phyloP scores from a whole-genome alignment of 2,329 filamentous ascomycete species.

The Fusarium sp. region DNA sequence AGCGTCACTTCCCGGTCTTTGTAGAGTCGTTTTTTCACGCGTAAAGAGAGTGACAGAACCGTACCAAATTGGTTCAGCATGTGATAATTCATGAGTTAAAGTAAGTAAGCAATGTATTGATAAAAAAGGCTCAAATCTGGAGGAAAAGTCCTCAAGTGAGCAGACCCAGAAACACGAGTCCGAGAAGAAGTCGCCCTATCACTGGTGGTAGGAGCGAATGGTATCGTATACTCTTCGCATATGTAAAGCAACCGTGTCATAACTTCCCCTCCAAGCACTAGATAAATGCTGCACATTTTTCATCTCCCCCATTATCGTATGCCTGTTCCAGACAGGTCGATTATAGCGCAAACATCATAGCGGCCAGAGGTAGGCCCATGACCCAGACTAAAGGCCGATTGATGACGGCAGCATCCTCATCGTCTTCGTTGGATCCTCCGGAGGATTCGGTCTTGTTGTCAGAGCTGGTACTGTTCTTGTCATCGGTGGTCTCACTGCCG shows the following conservation, averaged over 20 bases:
- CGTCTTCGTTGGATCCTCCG: slow-evolving; percentile 44
- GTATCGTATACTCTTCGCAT: slow-evolving; percentile 41
- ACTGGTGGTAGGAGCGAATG: slow-evolving; percentile 18
- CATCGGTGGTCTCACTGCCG: slow-evolving; percentile 46
- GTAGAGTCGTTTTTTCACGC: not conserved
- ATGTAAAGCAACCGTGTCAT: slow-evolving; percentile 31
- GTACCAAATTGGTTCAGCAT: not conserved
- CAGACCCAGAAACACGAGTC: slow-evolving; percentile 20
- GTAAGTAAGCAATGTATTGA: slow-evolving; percentile 31
- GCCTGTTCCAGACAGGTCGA: slow-evolving; percentile 5
- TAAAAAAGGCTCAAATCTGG: slow-evolving; percentile 23
- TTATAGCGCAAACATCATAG: slow-evolving; percentile 53
- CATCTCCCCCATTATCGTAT: slow-evolving; percentile 1
- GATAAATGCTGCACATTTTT: slow-evolving; percentile 36
- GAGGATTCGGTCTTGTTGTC: slow-evolving; percentile 36
- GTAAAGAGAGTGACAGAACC: not conserved
- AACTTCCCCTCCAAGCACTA: slow-evolving; percentile 23
- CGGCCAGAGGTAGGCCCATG: slow-evolving; percentile 52
- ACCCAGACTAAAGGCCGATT: slow-evolving; percentile 52
- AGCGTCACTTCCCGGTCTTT: not conserved
- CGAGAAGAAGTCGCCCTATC: slow-evolving; percentile 28
- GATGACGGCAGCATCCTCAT: slow-evolving; percentile 49
- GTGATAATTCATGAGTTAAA: slow-evolving; percentile 7
- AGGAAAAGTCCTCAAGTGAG: slow-evolving; percentile 18
- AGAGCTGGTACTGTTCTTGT: slow-evolving; percentile 41